Conservation (phyloP, 176 grass and related monocot genomes). For the sorghum (Sorghum bicolor) region Sorghum_bicolor_NCBIv3 NC_012876.2:55577001-55577500, state of each 20-base stretch:
- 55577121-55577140: constrained; percentile 23
- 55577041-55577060: neutral
- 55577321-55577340: neutral
- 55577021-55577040: constrained; percentile 23
- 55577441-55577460: constrained; percentile 25
- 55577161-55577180: constrained; percentile 19
- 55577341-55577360: neutral
- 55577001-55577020: constrained; percentile 17
- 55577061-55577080: neutral
- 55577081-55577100: neutral
- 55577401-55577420: constrained; percentile 11
- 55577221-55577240: neutral
- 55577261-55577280: constrained; percentile 9
- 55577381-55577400: neutral
- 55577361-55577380: neutral
- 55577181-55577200: constrained; percentile 32
- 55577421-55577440: constrained; percentile 29
- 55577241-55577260: constrained; percentile 24
- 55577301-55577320: neutral
- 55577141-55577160: constrained; percentile 27
- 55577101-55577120: neutral
- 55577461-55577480: neutral
- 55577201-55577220: constrained; percentile 31
- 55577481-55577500: constrained; percentile 8
- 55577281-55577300: neutral